phyloP scores from a whole-genome alignment of 192 early-diverging fungal genomes.

The Gonapodya sp. region DNA sequence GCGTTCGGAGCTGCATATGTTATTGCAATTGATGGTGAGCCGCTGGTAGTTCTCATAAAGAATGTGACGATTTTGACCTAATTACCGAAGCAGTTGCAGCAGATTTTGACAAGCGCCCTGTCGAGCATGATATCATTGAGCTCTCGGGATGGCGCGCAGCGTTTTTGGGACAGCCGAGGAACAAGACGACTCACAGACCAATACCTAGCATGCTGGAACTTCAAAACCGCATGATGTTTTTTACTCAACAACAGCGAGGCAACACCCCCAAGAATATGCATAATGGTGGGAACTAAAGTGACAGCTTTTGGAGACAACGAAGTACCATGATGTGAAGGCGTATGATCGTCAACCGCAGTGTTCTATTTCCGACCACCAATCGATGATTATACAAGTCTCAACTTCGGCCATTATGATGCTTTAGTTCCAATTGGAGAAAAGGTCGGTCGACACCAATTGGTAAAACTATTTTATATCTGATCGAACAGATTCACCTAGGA shows the following conservation, averaged over 20 bases:
- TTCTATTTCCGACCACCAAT: neutral
- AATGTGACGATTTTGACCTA: neutral
- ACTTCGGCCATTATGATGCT: too few relatives aligned
- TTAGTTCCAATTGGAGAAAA: too few relatives aligned
- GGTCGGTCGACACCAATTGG: too few relatives aligned
- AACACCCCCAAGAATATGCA: neutral
- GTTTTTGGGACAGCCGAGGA: neutral
- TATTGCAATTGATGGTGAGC: constrained; percentile 88
- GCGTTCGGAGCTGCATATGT: constrained; percentile 58
- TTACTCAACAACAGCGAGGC: neutral
- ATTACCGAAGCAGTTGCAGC: neutral
- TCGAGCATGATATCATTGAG: neutral
- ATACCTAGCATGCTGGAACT: neutral
- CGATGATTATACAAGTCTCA: neutral
- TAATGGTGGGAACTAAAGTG: neutral
- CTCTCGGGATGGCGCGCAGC: neutral
- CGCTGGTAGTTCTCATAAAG: too few relatives aligned
- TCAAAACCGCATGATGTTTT: neutral
- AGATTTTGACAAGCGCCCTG: neutral
- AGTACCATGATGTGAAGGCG: neutral
- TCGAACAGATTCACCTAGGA: too few relatives aligned
- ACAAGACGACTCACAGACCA: neutral
- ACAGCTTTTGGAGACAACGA: neutral
- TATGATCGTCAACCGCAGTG: neutral
- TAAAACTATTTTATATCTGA: too few relatives aligned